Conservation (phyloP, 768 basidiomycete genomes). For the Termitomyces titanicus region DNA sequence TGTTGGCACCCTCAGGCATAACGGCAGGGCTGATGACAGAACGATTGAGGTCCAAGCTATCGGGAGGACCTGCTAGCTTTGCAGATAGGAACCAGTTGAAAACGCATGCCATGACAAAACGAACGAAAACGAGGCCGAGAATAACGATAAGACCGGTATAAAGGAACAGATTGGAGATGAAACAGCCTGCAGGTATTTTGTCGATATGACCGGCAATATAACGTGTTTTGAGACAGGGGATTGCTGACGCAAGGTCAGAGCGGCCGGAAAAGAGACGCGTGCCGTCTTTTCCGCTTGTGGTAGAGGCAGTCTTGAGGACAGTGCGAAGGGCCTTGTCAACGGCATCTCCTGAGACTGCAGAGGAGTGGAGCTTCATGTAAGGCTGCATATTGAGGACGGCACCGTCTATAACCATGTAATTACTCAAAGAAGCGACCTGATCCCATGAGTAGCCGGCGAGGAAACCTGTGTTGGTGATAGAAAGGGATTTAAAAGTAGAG, state of each 20-base stretch:
- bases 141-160: conserved; percentile 91
- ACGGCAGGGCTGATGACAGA: conserved; percentile 92
- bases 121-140: conserved; percentile 82
- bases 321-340: conserved; percentile 84
- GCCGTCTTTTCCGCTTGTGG: conserved; percentile 76
- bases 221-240: conserved; percentile 79
- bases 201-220: conserved; percentile 96
- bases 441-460: conserved; percentile 90
- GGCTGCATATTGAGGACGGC: conserved; percentile 90
- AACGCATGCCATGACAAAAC: conserved; percentile 93
- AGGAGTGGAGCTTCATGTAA: conserved; percentile 75
- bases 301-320: conserved; percentile 47
- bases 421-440: conserved; percentile 67
- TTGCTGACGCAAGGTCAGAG: conserved; percentile 55
- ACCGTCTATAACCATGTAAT: conserved; percentile 90
- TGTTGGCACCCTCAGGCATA: conserved; percentile 93
- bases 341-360: conserved; percentile 61
- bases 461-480: conserved; percentile 61
- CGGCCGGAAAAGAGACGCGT: conserved; percentile 84
- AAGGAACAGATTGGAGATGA: conserved; percentile 84
- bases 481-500: conserved; percentile 56
- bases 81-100: conserved; percentile 97
- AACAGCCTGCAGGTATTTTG: conserved; percentile 95
- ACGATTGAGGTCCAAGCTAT: conserved; percentile 66
- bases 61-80: conserved; percentile 74